Base-by-base conservation (phyloP, 73 alveolate species). In the Durusdinium trenchii region DNA sequence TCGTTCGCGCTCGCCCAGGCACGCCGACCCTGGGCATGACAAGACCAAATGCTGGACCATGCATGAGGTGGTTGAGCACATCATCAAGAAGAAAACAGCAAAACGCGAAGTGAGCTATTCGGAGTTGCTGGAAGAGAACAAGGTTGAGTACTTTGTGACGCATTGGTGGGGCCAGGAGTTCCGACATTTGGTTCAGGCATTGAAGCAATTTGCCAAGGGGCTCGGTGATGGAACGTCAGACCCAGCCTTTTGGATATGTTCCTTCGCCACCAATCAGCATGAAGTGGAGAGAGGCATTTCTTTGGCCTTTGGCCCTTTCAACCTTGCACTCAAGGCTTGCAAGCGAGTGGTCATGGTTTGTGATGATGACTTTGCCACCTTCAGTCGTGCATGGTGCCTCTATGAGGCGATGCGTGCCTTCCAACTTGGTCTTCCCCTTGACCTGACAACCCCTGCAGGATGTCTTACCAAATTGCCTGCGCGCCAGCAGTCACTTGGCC, bases 321-420 rank as follows among this genome's bases (percentile, higher is more conserved):
- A 64, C 78, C 35, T 64, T 10, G 78, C 78, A 20, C n/a, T 64
- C 43, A 64, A 64, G n/a, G 78, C 35, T 20, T 7, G 40, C 18
- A 64, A 64, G 38, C 10, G 78, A 28, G 78, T 64, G 78, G 78
- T 64, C 43, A 64, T 64, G 78, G 78, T 64, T 40, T 40, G 20
- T 20, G 78, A 64, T 20, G 78, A 64, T 64, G 78, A 64, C 5
- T 20, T 7, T 4, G 78, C 78, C 38, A 64, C 78, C 43, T 40
- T 64, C 38, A 64, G 6, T 6, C 78, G 78, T 40, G 35, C 35
- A 6, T 64, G 78, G 78, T 64, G 78, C n/a, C 38, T 64, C 43
- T 64, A 64, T 23, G 78, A 64, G 78, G 78, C 38, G 78, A 64
- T 64, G 78, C 78, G 78, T 6, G 78, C 35, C 78, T 64, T 64